These are phyloP conservation scores for Aspergillus ochraceoroseus DNA, from an alignment of 2,329 filamentous ascomycete species.

Conservation along the genomic window DNA sequence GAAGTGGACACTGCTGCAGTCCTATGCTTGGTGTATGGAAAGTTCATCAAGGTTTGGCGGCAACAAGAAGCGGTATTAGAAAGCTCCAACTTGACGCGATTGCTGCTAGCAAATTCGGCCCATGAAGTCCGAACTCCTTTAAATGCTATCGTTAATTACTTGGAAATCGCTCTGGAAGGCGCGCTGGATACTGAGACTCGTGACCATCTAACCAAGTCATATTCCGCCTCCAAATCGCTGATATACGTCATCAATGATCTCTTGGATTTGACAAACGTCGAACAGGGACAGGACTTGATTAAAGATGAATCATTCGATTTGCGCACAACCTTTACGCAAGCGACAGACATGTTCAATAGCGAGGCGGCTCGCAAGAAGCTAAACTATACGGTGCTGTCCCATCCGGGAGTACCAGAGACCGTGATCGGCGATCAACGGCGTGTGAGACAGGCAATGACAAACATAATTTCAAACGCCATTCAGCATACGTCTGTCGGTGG, in stretches of 20 bases:
- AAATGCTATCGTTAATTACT: constrained; percentile 91
- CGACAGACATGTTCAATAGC: constrained; percentile 65
- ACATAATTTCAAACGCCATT: constrained; percentile 78
- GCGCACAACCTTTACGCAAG: constrained; percentile 65
- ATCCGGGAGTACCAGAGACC: constrained; percentile 61
- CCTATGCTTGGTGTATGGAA: constrained; percentile 79
- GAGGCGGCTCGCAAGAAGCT: constrained; percentile 75
- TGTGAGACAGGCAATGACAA: constrained; percentile 76
- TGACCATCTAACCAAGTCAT: constrained; percentile 76
- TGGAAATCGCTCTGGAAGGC: constrained; percentile 85
- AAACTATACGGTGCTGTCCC: constrained; percentile 61
- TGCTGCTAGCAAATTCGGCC: constrained; percentile 80
- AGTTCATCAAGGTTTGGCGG: constrained; percentile 88
- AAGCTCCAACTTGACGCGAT: constrained; percentile 70
- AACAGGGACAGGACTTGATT: constrained; percentile 71
- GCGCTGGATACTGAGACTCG: constrained; percentile 72
- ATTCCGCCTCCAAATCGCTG: constrained; percentile 85
- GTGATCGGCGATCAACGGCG: constrained; percentile 76
- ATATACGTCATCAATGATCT: constrained; percentile 94
- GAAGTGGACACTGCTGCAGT: constrained; percentile 86
- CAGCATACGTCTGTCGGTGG: constrained; percentile 66
- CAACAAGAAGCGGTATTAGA: constrained; percentile 83
- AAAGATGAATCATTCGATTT: constrained; percentile 79
- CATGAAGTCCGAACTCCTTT: constrained; percentile 87
- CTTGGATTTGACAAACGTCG: constrained; percentile 79